Base-by-base conservation (phyloP, 352 stramenopile genomes). In the Phytophthora sp. region DNA sequence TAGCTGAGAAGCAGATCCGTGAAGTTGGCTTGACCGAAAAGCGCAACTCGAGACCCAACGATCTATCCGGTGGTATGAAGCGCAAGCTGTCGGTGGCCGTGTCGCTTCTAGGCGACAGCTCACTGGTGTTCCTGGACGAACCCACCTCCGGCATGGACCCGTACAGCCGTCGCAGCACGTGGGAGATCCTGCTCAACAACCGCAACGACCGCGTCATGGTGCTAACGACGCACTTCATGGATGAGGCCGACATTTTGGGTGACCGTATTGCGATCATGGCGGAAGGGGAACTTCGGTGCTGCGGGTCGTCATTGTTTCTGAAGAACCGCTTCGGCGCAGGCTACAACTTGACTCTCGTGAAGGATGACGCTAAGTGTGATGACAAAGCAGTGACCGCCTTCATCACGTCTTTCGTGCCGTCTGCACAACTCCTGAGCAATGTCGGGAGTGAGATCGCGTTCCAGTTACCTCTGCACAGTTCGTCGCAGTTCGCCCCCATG, bases 141-240 rank as follows among this genome's bases (percentile, higher is more conserved):
- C 94, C 94, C 5, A 98, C 93, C 9, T 87, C 63, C 46, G 95
- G 95, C 6, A 98, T 99, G 92, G 96, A 99, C 67, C 94, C 95
- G 17, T 98, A 97, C 71, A 92, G 75, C 48, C 79, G 96, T 45
- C 78, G 95, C 32, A 98, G 98, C 44, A 82, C 98, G 68, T 97
- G 90, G 90, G 68, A 94, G 28, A 72, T 96, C 26, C 58, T 84
- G 32, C 43, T 80, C 21, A 76, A 79, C 69, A 74, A 71, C 37
- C 57, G 74, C 23, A 58, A 76, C 49, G 68, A 73, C 30, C 66
- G 74, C 21, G 61, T 89, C 23, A 91, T 96, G 45, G 65, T 97
- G 20, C 55, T 97, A 10, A 97, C 88, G 5, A 98, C 92, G 37
- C 95, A 99, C 57, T 98, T 98, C 63, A 98, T 98, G 92, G 92